Conservation (phyloP, 2,329 filamentous ascomycete species). For the Chaetothyriales sp. region DNA sequence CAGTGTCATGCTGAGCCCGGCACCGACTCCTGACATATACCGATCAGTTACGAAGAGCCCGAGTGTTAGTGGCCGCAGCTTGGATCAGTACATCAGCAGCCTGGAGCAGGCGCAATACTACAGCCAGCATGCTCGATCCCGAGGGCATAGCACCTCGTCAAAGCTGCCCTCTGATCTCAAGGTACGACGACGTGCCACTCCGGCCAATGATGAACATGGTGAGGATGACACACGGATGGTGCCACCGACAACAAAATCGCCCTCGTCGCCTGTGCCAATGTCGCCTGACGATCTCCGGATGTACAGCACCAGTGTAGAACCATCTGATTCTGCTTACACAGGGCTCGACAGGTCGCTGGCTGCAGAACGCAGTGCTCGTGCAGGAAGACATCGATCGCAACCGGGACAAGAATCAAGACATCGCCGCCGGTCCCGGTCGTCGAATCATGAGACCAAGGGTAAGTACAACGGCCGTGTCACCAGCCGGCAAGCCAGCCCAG, state of each 20-base stretch:
- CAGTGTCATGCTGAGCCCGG: slow-evolving; percentile 19
- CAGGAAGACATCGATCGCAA: neutral
- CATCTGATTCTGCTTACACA: slow-evolving; percentile 31
- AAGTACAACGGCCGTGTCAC: slow-evolving; percentile 17
- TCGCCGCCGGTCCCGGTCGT: slow-evolving; percentile 25
- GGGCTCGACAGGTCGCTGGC: slow-evolving; percentile 10
- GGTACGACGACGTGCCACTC: slow-evolving; percentile 20
- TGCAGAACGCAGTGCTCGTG: slow-evolving; percentile 5
- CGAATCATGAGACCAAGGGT: slow-evolving; percentile 19
- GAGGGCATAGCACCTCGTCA: slow-evolving; percentile 25
- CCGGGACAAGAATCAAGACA: slow-evolving; percentile 9
- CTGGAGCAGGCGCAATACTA: slow-evolving; percentile 61
- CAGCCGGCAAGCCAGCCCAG: slow-evolving; percentile 28
- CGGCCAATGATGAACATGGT: slow-evolving; percentile 46
- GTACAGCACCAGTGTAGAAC: slow-evolving; percentile 32
- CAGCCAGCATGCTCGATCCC: slow-evolving; percentile 36
- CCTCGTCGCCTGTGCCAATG: slow-evolving; percentile 86
- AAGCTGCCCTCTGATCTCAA: slow-evolving; percentile 7
- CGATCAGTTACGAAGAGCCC: slow-evolving; percentile 37
- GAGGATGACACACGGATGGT: slow-evolving; percentile 55
- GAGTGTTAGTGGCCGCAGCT: slow-evolving; percentile 47
- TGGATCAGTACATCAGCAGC: slow-evolving; percentile 76
- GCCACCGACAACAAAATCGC: slow-evolving; percentile 66
- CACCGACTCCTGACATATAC: slow-evolving; percentile 31
- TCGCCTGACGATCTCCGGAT: slow-evolving; percentile 62